These are phyloP conservation scores for Cladosporium sp. DNA, from an alignment of 2,329 filamentous ascomycete genomes.

Conservation along the genomic window DNA sequence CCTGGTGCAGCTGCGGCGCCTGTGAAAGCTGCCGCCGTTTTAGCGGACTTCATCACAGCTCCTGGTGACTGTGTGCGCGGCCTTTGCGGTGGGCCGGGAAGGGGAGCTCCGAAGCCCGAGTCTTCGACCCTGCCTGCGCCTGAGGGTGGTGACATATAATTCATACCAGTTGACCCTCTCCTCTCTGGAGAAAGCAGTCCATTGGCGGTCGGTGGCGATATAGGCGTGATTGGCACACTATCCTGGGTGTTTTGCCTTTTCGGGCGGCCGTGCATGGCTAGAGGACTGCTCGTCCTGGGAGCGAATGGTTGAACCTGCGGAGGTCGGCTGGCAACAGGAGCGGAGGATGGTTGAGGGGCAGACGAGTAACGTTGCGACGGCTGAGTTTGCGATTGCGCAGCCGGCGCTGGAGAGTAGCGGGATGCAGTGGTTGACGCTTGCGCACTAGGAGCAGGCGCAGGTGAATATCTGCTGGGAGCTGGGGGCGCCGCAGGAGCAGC, in stretches of 20 bases:
- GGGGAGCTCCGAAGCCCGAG: conserved; percentile 16
- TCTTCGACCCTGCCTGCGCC: conserved; percentile 1
- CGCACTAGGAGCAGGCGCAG: conserved; percentile 32
- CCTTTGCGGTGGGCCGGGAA: conserved; percentile 32
- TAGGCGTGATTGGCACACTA: conserved; percentile 18
- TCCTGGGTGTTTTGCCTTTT: conserved; percentile 25
- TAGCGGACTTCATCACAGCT: conserved; percentile 47
- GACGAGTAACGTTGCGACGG: conserved; percentile 35
- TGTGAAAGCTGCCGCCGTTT: conserved; percentile 32
- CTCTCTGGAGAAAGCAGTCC: conserved; percentile 22
- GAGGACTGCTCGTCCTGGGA: conserved; percentile 61
- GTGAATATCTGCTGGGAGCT: conserved; percentile 30
- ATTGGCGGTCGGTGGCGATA: conserved; percentile 37
- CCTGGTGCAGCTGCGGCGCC: conserved; percentile 8
- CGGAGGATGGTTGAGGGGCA: conserved; percentile 30
- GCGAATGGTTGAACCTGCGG: conserved; percentile 49
- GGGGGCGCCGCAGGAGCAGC: conserved; percentile 23
- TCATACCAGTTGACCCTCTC: conserved; percentile 16
- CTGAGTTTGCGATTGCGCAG: conserved; percentile 31
- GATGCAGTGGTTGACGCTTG: conserved; percentile 35
- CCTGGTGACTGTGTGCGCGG: conserved; percentile 56
- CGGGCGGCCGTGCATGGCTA: conserved; percentile 42
- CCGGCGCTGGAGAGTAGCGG: conserved; percentile 57
- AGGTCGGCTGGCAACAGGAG: conserved; percentile 23
- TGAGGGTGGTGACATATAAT: conserved; percentile 43